These are phyloP conservation scores for Quaeritorhiza haematococci DNA, from an alignment of 371 early-diverging fungal genomes.

Conservation along the genomic window DNA sequence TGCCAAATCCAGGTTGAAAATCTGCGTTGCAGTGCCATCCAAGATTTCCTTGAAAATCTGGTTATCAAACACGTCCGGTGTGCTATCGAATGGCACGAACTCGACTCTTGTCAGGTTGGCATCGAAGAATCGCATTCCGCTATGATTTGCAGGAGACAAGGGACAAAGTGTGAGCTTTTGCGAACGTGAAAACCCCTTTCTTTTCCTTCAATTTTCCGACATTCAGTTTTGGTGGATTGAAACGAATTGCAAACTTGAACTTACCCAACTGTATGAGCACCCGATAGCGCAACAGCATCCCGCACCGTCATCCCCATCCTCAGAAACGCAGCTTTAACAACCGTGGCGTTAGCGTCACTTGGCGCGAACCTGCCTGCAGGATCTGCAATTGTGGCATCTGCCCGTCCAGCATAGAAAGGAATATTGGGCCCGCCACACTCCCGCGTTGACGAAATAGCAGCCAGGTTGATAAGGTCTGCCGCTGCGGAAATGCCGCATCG, in stretches of 20 bases:
- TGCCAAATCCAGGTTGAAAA: constrained; percentile 26
- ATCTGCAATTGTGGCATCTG: constrained; percentile 2
- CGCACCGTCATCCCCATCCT: constrained; percentile 19
- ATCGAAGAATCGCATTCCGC: no score
- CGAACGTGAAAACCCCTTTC: no score
- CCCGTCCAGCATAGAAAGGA: constrained; percentile 16
- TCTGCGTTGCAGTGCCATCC: constrained; percentile 16
- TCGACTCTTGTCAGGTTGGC: no score
- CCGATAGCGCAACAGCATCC: constrained; percentile 27
- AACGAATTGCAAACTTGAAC: no score
- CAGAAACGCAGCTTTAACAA: constrained; percentile 8
- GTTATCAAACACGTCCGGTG: constrained; percentile 36
- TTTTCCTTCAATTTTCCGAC: no score
- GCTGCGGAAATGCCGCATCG: no score
- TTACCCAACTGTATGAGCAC: constrained; percentile 27
- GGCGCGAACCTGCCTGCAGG: constrained; percentile 13
- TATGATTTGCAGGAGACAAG: no score
- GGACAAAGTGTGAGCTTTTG: no score
- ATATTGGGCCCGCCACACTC: constrained; percentile 33
- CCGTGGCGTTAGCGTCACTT: background rate
- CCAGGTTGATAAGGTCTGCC: constrained; percentile 30
- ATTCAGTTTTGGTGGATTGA: no score
- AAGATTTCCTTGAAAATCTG: constrained; percentile 26
- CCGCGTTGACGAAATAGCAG: constrained; percentile 17
- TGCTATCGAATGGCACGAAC: constrained; percentile 33